Evolutionary conservation across 345 rosid species (phyloP).

Genomic region (Trapa bicornis): DNA sequence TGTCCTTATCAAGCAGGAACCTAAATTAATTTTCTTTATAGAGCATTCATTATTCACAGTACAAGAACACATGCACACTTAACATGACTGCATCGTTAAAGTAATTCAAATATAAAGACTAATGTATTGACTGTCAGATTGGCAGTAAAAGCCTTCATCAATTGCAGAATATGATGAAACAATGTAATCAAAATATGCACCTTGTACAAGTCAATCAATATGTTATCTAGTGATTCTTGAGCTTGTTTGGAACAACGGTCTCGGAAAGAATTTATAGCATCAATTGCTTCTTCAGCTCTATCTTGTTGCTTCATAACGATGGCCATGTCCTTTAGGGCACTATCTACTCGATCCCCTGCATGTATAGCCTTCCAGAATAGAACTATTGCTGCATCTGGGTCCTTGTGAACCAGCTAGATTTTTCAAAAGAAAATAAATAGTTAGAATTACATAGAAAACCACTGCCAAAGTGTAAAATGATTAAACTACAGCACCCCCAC

Average conservation of each 20-base stretch:
- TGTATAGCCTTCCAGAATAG: constrained; percentile 82
- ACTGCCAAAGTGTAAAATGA: neutral
- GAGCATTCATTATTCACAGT: neutral
- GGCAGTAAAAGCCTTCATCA: neutral
- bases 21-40: neutral
- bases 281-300: constrained; percentile 72
- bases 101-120: neutral
- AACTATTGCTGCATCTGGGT: constrained; percentile 59
- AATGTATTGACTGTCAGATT: neutral
- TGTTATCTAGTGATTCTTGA: constrained; percentile 87
- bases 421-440: neutral
- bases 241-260: constrained; percentile 68
- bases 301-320: constrained; percentile 72
- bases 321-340: constrained; percentile 94
- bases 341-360: constrained; percentile 74
- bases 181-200: constrained; percentile 17
- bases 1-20: neutral
- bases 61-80: neutral
- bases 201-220: constrained; percentile 91
- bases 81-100: neutral
- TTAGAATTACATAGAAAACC: neutral
- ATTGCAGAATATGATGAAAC: neutral
- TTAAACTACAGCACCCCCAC: too few species aligned
- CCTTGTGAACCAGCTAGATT: constrained; percentile 47
- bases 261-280: constrained; percentile 66